These are phyloP conservation scores for Alopecurus myosuroides DNA, from an alignment of 176 grass and related monocot genomes.

Conservation along the genomic window DNA sequence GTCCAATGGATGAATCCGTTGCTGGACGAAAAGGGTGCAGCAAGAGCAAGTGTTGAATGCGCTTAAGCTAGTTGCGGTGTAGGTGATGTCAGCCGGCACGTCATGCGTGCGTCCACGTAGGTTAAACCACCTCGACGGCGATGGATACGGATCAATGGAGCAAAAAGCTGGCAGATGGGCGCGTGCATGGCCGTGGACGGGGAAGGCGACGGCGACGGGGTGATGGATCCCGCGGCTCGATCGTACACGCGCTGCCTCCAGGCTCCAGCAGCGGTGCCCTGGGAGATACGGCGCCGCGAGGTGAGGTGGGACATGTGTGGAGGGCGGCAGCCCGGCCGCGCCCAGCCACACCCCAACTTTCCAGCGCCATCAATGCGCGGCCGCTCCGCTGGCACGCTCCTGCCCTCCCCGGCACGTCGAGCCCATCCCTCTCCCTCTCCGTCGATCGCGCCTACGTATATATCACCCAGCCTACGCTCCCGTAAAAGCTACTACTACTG, in stretches of 20 bases:
- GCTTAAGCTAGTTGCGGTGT: background rate
- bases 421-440: no score
- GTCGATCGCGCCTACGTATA: slow-evolving; percentile 12
- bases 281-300: slow-evolving; percentile 49
- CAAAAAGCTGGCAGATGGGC: no score
- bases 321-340: slow-evolving; percentile 6
- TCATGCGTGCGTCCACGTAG: background rate
- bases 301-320: slow-evolving; percentile 30
- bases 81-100: background rate
- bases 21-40: no score
- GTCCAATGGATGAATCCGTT: no score
- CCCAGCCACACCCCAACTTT: slow-evolving; percentile 25
- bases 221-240: no score
- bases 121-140: no score
- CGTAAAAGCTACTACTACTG: slow-evolving; percentile 41
- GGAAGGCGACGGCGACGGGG: background rate
- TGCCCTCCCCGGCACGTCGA: slow-evolving; percentile 2
- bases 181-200: background rate
- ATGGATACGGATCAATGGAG: no score
- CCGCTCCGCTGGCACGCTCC: slow-evolving; percentile 35
- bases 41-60: background rate
- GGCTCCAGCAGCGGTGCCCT: slow-evolving; percentile 20
- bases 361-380: slow-evolving; percentile 41
- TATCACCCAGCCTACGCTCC: background rate
- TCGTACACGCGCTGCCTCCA: background rate